Evolutionary conservation across 2,329 filamentous ascomycete genomes (phyloP).

Genomic region (Clonostachys solani): DNA sequence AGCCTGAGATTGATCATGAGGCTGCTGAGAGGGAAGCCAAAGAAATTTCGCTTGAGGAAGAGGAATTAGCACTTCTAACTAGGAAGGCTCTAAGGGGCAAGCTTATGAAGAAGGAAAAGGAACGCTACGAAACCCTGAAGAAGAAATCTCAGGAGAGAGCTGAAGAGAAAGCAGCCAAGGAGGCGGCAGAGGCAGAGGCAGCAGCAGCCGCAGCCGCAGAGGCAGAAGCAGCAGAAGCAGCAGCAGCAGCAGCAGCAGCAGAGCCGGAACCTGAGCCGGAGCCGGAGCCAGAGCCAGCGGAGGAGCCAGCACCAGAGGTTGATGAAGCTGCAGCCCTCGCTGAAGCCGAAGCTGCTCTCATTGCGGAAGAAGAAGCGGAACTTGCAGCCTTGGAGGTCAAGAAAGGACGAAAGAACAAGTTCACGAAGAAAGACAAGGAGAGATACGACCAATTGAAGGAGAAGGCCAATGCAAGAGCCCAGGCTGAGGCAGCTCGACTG

Average conservation of each 20-base stretch:
- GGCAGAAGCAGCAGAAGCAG: conserved; percentile 19
- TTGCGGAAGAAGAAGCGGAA: conserved; percentile 19
- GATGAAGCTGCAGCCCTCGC: conserved; percentile 23
- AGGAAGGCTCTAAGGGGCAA: conserved; percentile 28
- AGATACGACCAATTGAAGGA: conserved; percentile 22
- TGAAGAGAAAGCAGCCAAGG: not conserved
- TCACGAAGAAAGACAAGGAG: conserved; percentile 13
- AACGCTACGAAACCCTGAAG: not conserved
- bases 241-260: conserved; percentile 17
- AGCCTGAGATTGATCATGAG: conserved; percentile 16
- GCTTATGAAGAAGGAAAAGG: conserved; percentile 16
- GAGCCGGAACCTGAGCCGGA: conserved; percentile 16
- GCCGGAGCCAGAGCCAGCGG: conserved; percentile 11
- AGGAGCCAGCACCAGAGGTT: conserved; percentile 13
- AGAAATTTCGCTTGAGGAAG: conserved; percentile 7
- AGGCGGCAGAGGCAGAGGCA: conserved; percentile 3
- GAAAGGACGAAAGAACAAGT: conserved; percentile 12
- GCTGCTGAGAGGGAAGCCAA: conserved; percentile 10
- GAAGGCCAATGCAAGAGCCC: conserved; percentile 21
- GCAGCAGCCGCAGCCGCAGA: conserved; percentile 16
- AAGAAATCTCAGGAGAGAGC: not conserved
- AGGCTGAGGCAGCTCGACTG: conserved; percentile 9
- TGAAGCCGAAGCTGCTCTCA: conserved; percentile 12
- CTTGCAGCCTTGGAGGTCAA: conserved; percentile 17
- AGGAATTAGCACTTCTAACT: conserved; percentile 12